phyloP scores from a whole-genome alignment of 1,284 basidiomycete genomes.

The Ceratobasidium sp. region DNA sequence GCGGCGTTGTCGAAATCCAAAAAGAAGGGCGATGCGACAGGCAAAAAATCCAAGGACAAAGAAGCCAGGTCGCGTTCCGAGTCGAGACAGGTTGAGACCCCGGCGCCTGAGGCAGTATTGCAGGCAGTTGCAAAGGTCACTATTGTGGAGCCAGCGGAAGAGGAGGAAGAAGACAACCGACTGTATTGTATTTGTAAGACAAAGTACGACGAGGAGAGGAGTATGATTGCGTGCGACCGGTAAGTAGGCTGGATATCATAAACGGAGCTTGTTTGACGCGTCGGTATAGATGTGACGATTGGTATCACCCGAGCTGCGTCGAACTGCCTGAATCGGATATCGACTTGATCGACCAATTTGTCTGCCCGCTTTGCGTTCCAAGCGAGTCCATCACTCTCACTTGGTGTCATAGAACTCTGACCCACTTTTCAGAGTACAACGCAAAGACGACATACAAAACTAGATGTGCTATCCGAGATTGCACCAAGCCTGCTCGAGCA shows the following conservation, averaged over 20 bases:
- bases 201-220: slow-evolving; percentile 81
- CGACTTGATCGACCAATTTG: slow-evolving; percentile 88
- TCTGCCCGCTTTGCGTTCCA: slow-evolving; percentile 80
- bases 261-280: background rate
- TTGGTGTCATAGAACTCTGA: background rate
- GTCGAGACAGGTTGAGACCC: slow-evolving; percentile 41
- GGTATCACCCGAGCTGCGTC: slow-evolving; percentile 89
- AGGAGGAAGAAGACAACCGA: slow-evolving; percentile 76
- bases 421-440: slow-evolving; percentile 69
- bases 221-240: slow-evolving; percentile 94
- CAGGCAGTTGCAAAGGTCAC: slow-evolving; percentile 25
- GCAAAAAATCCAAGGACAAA: slow-evolving; percentile 35
- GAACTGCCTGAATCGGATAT: slow-evolving; percentile 81
- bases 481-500: slow-evolving; percentile 82
- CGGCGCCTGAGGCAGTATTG: slow-evolving; percentile 30
- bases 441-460: slow-evolving; percentile 83
- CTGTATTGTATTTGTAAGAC: slow-evolving; percentile 88
- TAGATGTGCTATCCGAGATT: slow-evolving; percentile 68
- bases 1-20: slow-evolving; percentile 40
- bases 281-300: slow-evolving; percentile 80
- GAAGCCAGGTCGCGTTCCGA: slow-evolving; percentile 43
- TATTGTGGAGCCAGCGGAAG: slow-evolving; percentile 55
- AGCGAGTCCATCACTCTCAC: slow-evolving; percentile 65
- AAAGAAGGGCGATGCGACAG: slow-evolving; percentile 36
- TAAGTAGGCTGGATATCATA: slow-evolving; percentile 56